Evolutionary conservation across 768 basidiomycete genomes (phyloP).

Genomic region (Lactarius tabidus): DNA sequence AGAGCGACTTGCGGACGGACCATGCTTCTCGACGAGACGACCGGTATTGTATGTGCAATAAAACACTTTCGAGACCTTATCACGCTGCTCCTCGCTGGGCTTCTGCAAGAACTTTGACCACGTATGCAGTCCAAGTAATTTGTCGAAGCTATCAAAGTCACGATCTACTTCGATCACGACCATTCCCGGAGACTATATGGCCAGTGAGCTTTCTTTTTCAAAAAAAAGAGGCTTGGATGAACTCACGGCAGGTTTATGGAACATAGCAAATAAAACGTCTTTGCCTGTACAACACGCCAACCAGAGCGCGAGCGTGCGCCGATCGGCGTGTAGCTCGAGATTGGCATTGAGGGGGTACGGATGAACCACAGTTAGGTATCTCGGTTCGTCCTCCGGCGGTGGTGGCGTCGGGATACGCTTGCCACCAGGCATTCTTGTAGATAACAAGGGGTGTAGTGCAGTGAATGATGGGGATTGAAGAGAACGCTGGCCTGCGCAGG

Average conservation of each 20-base stretch:
- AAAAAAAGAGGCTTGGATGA: neutral
- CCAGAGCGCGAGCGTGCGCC: constrained; percentile 40
- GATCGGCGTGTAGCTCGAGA: constrained; percentile 39
- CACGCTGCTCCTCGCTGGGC: constrained; percentile 33
- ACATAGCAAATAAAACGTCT: constrained; percentile 38
- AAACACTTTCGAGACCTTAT: constrained; percentile 35
- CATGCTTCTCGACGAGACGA: constrained; percentile 43
- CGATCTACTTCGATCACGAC: constrained; percentile 43
- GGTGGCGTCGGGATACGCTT: constrained; percentile 43
- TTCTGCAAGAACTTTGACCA: constrained; percentile 40
- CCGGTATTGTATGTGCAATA: constrained; percentile 39
- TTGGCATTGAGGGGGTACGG: constrained; percentile 43
- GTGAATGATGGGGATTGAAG: neutral
- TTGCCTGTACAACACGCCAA: constrained; percentile 39
- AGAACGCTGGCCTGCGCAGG: too few species aligned
- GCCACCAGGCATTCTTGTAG: constrained; percentile 33
- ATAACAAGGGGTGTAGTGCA: neutral
- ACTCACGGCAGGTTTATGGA: constrained; percentile 44
- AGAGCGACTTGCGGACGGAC: constrained; percentile 30
- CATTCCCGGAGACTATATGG: constrained; percentile 39
- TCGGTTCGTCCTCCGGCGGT: constrained; percentile 42
- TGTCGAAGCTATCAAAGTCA: constrained; percentile 32
- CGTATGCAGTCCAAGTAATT: constrained; percentile 40
- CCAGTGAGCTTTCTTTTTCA: neutral
- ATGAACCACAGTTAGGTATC: constrained; percentile 42